Evolutionary conservation across 2,329 filamentous ascomycete genomes (phyloP), one percentile per base, ranked within the genome.

Genomic region (Colletotrichum limetticola): DNA sequence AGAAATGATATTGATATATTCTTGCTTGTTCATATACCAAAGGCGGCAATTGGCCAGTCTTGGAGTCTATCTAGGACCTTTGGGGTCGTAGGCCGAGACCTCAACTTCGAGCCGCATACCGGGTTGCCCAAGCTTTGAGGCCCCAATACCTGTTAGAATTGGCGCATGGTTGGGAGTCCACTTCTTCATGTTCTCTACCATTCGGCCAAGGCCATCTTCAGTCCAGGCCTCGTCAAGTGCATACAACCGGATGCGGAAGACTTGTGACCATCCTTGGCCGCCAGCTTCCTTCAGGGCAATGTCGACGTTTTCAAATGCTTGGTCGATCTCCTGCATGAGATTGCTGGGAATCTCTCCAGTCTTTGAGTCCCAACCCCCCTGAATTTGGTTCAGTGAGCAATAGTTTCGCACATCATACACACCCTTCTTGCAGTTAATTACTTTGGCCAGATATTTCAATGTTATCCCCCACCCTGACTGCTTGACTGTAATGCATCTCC

Each of bases 271-370:
- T 4, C 85, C 85, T 69, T 86, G 82, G 1, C 85, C 86, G 5
- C 87, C 87, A 1, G 86, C 86, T 22, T 82, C 67, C 37, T 80
- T 82, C 5, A 89, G 76, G 9, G 76, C 77, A 2, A 82, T 74
- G 1, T 89, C 85, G 5, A 89, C 84, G 61, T 88, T 89, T 1
- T 75, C 76, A 75, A 89, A 89, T 0, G 86, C 84, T 72, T 82
- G 80, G 60, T 83, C 81, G 60, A 85, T 83, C 59, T 85, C 78
- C 0, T 76, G 77, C 57, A 79, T 79, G 62, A 83, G 79, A 19
- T 82, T 80, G 5, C 42, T 74, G n/a, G 76, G 30, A 53, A 85
- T 26, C 6, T 74, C 57, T 6, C 69, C 72, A 0, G 72, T 75
- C 12, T 55, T 52, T 5, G 59, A 62, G 16, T 75, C 72, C 74